These are phyloP conservation scores for Candida sithepensis DNA, from an alignment of 805 yeast genomes.

Conservation along the genomic window DNA sequence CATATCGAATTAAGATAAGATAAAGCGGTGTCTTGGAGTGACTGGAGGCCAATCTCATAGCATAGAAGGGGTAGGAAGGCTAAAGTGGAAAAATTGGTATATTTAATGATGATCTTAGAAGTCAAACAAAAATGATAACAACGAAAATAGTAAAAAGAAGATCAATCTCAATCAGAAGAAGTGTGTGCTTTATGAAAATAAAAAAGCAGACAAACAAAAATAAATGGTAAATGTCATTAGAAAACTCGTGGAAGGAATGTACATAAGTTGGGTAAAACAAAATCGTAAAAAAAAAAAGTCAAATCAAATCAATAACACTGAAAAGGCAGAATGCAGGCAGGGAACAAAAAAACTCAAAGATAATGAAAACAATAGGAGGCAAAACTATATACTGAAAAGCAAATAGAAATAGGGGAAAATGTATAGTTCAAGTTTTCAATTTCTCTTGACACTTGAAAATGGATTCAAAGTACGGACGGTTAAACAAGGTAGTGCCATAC, in stretches of 20 bases:
- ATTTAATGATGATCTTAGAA: too few relatives aligned
- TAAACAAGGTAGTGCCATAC: conserved; percentile 93
- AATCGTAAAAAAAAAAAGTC: neutral
- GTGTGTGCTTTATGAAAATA: too few relatives aligned
- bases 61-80: too few relatives aligned
- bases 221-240: conserved; percentile 4
- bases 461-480: conserved; percentile 92
- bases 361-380: neutral
- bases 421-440: conserved; percentile 1
- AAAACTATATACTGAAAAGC: conserved; percentile 1
- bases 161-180: too few relatives aligned
- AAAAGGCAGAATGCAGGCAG: neutral
- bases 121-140: too few relatives aligned
- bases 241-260: conserved; percentile 16
- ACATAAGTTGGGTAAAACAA: conserved; percentile 9
- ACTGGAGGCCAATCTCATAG: too few relatives aligned
- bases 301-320: neutral
- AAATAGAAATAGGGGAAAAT: neutral
- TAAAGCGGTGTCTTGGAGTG: too few relatives aligned
- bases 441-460: conserved; percentile 35
- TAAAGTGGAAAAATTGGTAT: too few relatives aligned
- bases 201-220: neutral
- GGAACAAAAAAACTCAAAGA: neutral
- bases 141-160: too few relatives aligned
- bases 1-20: too few relatives aligned